Evolutionary conservation across 2,329 filamentous ascomycete genomes (phyloP).

Genomic region (Aspergillus costaricaensis): DNA sequence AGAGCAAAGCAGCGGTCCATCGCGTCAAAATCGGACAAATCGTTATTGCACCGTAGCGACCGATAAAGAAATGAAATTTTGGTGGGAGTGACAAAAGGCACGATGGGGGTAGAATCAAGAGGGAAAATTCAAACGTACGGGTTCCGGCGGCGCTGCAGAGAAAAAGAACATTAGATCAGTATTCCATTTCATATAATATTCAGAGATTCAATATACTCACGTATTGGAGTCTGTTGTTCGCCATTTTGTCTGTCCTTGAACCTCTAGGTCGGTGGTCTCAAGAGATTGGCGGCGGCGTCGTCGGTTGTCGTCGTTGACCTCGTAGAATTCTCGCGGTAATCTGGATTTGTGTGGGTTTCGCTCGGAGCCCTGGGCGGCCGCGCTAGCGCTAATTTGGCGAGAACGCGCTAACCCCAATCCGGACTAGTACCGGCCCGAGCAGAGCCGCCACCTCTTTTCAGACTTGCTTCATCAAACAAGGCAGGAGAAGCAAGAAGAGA

Average conservation of each 20-base stretch:
- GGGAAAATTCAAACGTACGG: conserved; percentile 60
- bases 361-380: conserved; percentile 42
- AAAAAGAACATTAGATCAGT: conserved; percentile 28
- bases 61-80: conserved; percentile 14
- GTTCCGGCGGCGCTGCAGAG: conserved; percentile 70
- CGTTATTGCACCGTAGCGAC: conserved; percentile 22
- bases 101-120: conserved; percentile 10
- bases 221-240: conserved; percentile 56
- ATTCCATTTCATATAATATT: conserved; percentile 12
- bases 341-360: conserved; percentile 50
- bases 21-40: not conserved
- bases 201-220: conserved; percentile 35
- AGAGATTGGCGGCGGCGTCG: conserved; percentile 43
- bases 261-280: conserved; percentile 42
- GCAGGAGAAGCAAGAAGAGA: conserved; percentile 17
- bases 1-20: not conserved
- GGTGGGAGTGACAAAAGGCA: conserved; percentile 21
- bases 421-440: conserved; percentile 25
- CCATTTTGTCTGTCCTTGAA: conserved; percentile 53
- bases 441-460: conserved; percentile 43
- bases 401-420: conserved; percentile 29
- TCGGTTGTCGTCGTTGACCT: conserved; percentile 47
- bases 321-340: conserved; percentile 43
- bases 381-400: conserved; percentile 44
- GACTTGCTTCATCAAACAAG: conserved; percentile 26